Conservation (phyloP, 495 filamentous ascomycete species). For the Daldinia childiae region DNA sequence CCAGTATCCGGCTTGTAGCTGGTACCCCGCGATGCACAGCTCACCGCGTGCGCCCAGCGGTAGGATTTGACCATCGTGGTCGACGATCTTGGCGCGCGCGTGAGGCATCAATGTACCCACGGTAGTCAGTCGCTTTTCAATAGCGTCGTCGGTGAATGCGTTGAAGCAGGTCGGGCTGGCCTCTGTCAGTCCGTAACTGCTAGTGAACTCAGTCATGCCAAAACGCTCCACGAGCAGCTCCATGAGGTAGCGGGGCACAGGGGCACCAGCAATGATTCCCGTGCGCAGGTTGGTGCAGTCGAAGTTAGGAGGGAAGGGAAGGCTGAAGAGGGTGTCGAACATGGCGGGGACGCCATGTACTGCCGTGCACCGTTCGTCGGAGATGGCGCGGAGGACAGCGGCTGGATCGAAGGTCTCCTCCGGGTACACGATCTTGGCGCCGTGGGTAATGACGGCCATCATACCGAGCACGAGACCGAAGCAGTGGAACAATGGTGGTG, state of each 20-base stretch:
- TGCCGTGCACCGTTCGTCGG: constrained; percentile 72
- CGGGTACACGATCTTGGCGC: constrained; percentile 72
- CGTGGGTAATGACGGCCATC: constrained; percentile 71
- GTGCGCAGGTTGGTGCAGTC: constrained; percentile 66
- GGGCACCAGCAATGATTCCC: constrained; percentile 74
- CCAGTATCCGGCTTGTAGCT: constrained; percentile 75
- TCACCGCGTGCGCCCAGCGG: constrained; percentile 69
- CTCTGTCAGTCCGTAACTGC: constrained; percentile 77
- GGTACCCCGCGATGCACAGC: constrained; percentile 74
- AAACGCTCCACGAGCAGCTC: constrained; percentile 66
- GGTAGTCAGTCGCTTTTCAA: constrained; percentile 66
- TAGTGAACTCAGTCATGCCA: constrained; percentile 74
- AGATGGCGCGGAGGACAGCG: constrained; percentile 66
- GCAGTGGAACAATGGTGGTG: constrained; percentile 77
- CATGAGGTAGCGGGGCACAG: constrained; percentile 72
- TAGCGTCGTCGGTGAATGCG: constrained; percentile 70
- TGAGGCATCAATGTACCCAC: constrained; percentile 75
- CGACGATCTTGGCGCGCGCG: constrained; percentile 72
- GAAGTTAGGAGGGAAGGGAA: constrained; percentile 60
- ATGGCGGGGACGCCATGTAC: constrained; percentile 78
- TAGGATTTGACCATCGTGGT: constrained; percentile 65
- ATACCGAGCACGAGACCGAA: constrained; percentile 78
- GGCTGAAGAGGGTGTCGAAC: constrained; percentile 71
- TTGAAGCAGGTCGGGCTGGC: constrained; percentile 77
- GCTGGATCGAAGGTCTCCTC: constrained; percentile 69